These are phyloP conservation scores for Populus hybrid DNA, from an alignment of 441 rosid species.

Conservation along the genomic window DNA sequence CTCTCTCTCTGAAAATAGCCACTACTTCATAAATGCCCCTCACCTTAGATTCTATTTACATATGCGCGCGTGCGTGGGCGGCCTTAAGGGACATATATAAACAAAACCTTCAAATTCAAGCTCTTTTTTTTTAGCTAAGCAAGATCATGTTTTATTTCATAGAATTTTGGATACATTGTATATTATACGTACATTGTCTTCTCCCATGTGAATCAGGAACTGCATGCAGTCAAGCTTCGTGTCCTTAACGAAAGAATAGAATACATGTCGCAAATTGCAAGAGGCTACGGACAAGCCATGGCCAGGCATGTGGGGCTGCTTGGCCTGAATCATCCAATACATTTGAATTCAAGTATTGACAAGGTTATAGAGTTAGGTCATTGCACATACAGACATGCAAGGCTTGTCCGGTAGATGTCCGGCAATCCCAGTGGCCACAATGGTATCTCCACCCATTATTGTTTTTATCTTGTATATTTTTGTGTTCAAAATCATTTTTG, in stretches of 20 bases:
- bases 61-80: no score
- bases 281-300: conserved; percentile 21
- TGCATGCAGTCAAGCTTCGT: conserved; percentile 11
- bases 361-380: conserved; percentile 11
- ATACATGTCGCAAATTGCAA: not conserved
- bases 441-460: not conserved
- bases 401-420: conserved; percentile 43
- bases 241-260: conserved; percentile 13
- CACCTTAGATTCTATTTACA: no score
- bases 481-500: no score
- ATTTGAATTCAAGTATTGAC: not conserved
- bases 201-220: conserved; percentile 3
- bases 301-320: conserved; percentile 36
- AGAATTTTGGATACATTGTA: not conserved
- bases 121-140: not conserved
- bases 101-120: fast-evolving
- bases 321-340: conserved; percentile 1
- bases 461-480: no score
- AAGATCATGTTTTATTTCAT: not conserved
- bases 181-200: not conserved
- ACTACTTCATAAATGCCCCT: no score
- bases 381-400: conserved; percentile 11
- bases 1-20: no score
- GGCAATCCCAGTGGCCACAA: conserved; percentile 36
- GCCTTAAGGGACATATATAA: no score